phyloP scores from a whole-genome alignment of 345 rosid species.

The Citrus cavaleriei region DNA sequence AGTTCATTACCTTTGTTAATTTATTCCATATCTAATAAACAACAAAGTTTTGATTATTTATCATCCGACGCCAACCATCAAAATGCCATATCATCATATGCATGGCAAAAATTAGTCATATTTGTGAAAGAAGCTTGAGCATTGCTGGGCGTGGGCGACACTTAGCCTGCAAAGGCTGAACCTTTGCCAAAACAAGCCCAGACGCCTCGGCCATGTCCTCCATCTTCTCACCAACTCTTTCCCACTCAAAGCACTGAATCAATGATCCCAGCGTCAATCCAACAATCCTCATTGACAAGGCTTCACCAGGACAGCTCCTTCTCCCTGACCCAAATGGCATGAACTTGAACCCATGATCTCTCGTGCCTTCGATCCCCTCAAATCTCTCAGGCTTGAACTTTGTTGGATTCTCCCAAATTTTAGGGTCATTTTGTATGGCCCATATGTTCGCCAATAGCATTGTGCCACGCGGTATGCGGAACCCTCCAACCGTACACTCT shows the following conservation, averaged over 20 bases:
- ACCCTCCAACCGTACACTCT: conserved; percentile 41
- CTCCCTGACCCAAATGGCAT: conserved; percentile 46
- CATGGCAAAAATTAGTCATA: neutral
- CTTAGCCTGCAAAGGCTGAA: neutral
- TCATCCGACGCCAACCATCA: neutral
- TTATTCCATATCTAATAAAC: neutral
- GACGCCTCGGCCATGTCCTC: neutral
- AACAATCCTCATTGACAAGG: conserved; percentile 27
- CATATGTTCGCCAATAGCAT: conserved; percentile 41
- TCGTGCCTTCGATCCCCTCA: conserved; percentile 7
- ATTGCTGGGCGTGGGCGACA: neutral
- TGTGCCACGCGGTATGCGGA: conserved; percentile 27
- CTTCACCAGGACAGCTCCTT: conserved; percentile 50
- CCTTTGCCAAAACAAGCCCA: neutral
- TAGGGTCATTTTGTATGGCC: conserved; percentile 53
- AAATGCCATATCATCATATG: neutral
- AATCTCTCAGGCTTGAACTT: conserved; percentile 46
- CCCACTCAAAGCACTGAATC: neutral
- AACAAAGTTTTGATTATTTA: neutral
- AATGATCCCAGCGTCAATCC: conserved; percentile 28
- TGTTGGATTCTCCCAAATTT: conserved; percentile 36
- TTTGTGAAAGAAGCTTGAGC: neutral
- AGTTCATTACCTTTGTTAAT: too few species aligned
- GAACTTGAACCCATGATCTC: conserved; percentile 21
- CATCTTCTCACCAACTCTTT: neutral